Conservation (phyloP, 2,329 filamentous ascomycete species). For the Fusarium stilboides region DNA sequence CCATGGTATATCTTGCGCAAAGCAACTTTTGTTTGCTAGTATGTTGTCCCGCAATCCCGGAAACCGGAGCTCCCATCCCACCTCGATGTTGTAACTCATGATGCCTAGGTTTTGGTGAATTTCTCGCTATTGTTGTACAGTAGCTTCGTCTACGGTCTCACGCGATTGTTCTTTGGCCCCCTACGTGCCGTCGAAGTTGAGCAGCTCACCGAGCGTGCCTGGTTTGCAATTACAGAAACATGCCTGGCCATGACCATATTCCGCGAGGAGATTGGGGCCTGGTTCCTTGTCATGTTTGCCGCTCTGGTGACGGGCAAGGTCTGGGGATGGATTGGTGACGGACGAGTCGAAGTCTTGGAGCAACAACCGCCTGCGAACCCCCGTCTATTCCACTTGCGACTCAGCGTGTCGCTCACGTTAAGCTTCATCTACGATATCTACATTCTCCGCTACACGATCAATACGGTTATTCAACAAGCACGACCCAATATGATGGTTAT, state of each 20-base stretch:
- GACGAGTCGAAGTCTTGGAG: constrained; percentile 92
- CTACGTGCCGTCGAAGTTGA: constrained; percentile 96
- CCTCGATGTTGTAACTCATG: constrained; percentile 23
- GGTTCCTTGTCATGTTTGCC: constrained; percentile 98
- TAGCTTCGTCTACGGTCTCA: constrained; percentile 86
- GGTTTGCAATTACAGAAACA: constrained; percentile 98
- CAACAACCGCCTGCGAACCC: constrained; percentile 95
- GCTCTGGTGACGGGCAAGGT: constrained; percentile 93
- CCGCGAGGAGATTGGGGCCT: constrained; percentile 91
- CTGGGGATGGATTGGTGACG: constrained; percentile 98
- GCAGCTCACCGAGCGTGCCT: constrained; percentile 96
- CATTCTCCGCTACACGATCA: constrained; percentile 85
- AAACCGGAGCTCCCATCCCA: constrained; percentile 1
- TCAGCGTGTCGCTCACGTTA: constrained; percentile 83
- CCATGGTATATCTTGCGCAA: constrained; percentile 95
- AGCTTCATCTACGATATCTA: constrained; percentile 85
- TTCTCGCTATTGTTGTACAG: constrained; percentile 86
- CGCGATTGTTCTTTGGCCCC: constrained; percentile 90
- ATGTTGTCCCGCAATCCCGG: constrained; percentile 52
- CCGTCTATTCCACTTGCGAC: constrained; percentile 85
- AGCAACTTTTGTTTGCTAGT: constrained; percentile 97
- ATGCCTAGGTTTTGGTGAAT: constrained; percentile 85
- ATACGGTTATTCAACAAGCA: constrained; percentile 87
- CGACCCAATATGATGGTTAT: constrained; percentile 99
- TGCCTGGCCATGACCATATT: constrained; percentile 99